phyloP scores from a whole-genome alignment of 352 stramenopile genomes.

The Globisporangium spinosum region DNA sequence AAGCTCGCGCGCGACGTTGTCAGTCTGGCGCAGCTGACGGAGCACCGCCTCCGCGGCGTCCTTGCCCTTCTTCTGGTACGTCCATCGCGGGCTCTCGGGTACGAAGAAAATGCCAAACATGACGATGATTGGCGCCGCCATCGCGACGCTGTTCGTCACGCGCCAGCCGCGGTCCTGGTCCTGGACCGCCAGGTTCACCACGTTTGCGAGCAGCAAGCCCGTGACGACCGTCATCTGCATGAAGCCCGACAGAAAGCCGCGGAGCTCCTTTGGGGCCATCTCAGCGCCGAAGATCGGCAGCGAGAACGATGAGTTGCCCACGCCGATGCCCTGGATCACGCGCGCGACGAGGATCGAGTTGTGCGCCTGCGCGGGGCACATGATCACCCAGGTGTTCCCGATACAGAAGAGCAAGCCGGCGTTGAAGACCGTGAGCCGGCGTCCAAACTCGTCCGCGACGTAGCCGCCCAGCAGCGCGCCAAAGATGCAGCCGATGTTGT shows the following conservation, averaged over 20 bases:
- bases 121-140: slow-evolving; percentile 36
- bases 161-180: slow-evolving; percentile 29
- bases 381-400: slow-evolving; percentile 28
- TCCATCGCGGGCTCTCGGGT: slow-evolving; percentile 45
- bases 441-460: slow-evolving; percentile 32
- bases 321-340: slow-evolving; percentile 21
- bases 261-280: slow-evolving; percentile 34
- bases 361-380: slow-evolving; percentile 15
- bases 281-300: slow-evolving; percentile 29
- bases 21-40: slow-evolving; percentile 18
- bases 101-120: slow-evolving; percentile 42
- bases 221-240: slow-evolving; percentile 36
- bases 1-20: slow-evolving; percentile 20
- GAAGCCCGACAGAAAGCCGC: slow-evolving; percentile 33
- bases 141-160: slow-evolving; percentile 26
- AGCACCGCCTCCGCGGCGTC: slow-evolving; percentile 22
- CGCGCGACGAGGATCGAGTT: slow-evolving; percentile 19
- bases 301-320: slow-evolving; percentile 30
- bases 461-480: slow-evolving; percentile 32
- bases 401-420: slow-evolving; percentile 35
- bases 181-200: slow-evolving; percentile 24
- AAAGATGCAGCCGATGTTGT: slow-evolving; percentile 35
- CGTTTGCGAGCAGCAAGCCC: slow-evolving; percentile 20
- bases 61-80: slow-evolving; percentile 24
- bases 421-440: slow-evolving; percentile 31